Evolutionary conservation across 1,139 yeast species (phyloP).

Genomic region (Scheffersomyces lignicola): DNA sequence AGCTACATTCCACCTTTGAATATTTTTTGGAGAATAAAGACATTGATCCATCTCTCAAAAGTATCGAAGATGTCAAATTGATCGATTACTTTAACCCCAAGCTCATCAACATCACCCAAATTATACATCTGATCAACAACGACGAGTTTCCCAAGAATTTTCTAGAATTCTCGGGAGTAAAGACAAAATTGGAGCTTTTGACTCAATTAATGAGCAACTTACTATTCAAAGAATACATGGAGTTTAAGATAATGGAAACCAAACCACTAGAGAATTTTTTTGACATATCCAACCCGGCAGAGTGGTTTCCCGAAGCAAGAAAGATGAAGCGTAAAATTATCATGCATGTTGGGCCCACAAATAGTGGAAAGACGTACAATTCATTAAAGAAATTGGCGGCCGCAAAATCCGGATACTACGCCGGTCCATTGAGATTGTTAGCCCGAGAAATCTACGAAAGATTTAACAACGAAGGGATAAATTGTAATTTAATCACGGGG

Average conservation of each 20-base stretch:
- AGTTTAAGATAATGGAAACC: constrained; percentile 15
- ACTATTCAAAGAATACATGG: constrained; percentile 23
- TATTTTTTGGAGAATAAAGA: not conserved
- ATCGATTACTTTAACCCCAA: constrained; percentile 35
- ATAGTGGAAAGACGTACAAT: constrained; percentile 91
- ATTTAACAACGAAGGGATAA: constrained; percentile 61
- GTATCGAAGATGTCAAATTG: constrained; percentile 8
- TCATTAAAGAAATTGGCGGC: constrained; percentile 69
- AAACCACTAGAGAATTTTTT: constrained; percentile 20
- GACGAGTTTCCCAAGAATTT: constrained; percentile 22
- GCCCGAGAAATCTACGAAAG: constrained; percentile 91
- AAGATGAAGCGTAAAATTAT: constrained; percentile 73
- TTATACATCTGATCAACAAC: constrained; percentile 20
- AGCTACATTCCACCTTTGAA: not conserved
- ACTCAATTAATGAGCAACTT: constrained; percentile 22
- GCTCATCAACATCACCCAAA: constrained; percentile 18
- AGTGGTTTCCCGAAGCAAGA: constrained; percentile 89
- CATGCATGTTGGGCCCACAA: constrained; percentile 97
- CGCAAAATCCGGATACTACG: constrained; percentile 85
- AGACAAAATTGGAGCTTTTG: constrained; percentile 20
- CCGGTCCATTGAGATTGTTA: constrained; percentile 87
- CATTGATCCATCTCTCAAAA: not conserved
- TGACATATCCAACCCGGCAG: constrained; percentile 71
- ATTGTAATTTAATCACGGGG: constrained; percentile 89
- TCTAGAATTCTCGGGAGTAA: constrained; percentile 16